A percentile compares a stretch with the other conserved stretches of the same genome.
phyloP scores from a whole-genome alignment of 306 rosid species.

The Pyrus pyrifolia region DNA sequence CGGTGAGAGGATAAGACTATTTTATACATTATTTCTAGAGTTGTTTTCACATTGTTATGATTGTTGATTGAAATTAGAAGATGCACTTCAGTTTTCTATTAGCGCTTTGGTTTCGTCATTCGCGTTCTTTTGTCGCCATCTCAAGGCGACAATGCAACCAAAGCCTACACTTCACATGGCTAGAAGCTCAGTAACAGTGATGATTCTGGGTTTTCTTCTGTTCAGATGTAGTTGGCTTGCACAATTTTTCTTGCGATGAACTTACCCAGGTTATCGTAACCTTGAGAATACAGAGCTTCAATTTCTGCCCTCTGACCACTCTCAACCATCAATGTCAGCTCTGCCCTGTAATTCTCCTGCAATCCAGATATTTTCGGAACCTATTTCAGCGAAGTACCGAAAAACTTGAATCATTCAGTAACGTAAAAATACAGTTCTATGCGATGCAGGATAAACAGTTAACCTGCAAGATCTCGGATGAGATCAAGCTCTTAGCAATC shows the following conservation, averaged over 20 bases:
- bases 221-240: constrained; percentile 58
- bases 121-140: too few species aligned
- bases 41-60: not conserved
- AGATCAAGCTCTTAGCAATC: constrained; percentile 74
- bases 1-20: not conserved
- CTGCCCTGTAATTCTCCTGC: constrained; percentile 75
- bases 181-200: too few species aligned
- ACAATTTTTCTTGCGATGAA: constrained; percentile 72
- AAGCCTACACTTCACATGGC: too few species aligned
- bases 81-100: not conserved
- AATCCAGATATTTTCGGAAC: not conserved
- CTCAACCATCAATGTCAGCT: constrained; percentile 63
- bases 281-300: constrained; percentile 73
- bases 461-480: constrained; percentile 69
- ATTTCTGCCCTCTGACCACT: constrained; percentile 68
- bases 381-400: not conserved
- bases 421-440: not conserved
- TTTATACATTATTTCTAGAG: not conserved
- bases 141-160: too few species aligned
- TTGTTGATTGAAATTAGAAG: not conserved
- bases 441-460: not conserved
- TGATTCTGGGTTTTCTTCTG: too few species aligned
- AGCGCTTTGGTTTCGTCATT: not conserved
- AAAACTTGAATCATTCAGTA: not conserved
- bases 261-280: constrained; percentile 69